Base-by-base conservation (phyloP, 805 yeast genomes). In the Teunomyces stri region DNA sequence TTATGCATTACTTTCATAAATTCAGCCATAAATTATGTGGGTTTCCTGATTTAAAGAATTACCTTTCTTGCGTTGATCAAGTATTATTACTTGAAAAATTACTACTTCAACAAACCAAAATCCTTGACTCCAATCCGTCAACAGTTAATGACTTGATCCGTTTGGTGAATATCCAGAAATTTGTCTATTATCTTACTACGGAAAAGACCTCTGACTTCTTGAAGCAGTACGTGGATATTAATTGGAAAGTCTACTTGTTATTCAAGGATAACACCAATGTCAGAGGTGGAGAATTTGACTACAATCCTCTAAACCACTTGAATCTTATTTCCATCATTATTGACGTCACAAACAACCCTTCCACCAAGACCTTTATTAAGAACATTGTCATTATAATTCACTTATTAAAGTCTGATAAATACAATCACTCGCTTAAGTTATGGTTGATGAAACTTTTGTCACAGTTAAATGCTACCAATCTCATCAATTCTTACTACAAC, bases 361-460 rank as follows among this genome's bases (percentile, higher is more conserved):
- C 60, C 65, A 30, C 52, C 53, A 2, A 48, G 15, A 56, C 52
- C 22, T 50, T 68, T 2, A 47, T 64, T 29, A 70, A 72, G 22
- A 70, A 80, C 6, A 69, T 85, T 7, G 56, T 78, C 1, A 62
- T 86, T 4, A 66, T 91, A n/a, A 89, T 87, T 57, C 62, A 72
- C 13, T 79, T 84, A 2, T 67, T 77, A 10, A 40, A 55, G 6
- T 60, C 66, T 6, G 96, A 90, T 60, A 76, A 77, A n/a, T 81
- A 84, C 51, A 91, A 91, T 59, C 88, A 82, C 59, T 84, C 82
- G 55, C 68, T 87, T 16, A 75, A 82, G 45, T 64, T 88, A 6
- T 87, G 94, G 91, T 68, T 90, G 30, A 74, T 87, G 42, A 74
- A 80, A 27, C 59, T 89, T 2, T 87, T 86, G 62, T 70, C 78